phyloP scores from a whole-genome alignment of 257 asterid species.

The Solanum lycopersicoides region DNA sequence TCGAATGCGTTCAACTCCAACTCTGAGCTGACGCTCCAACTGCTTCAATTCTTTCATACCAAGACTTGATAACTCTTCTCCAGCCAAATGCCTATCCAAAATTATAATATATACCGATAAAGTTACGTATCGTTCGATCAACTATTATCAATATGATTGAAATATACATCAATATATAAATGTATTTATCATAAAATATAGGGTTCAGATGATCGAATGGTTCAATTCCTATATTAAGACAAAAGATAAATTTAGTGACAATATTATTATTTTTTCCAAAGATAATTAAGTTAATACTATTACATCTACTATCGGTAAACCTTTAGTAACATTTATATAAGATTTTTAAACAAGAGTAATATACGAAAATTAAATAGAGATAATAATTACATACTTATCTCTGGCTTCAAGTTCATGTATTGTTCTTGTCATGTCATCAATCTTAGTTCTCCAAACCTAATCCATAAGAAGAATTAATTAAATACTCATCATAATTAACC shows the following conservation, averaged over 20 bases:
- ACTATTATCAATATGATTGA: no score
- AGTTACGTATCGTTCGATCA: no score
- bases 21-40: conserved; percentile 42
- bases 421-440: conserved; percentile 35
- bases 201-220: not conserved
- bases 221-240: no score
- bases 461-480: not conserved
- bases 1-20: conserved; percentile 53
- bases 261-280: no score
- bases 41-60: conserved; percentile 57
- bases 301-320: no score
- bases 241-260: no score
- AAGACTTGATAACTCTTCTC: conserved; percentile 36
- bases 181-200: not conserved
- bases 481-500: not conserved
- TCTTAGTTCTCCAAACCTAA: conserved; percentile 45
- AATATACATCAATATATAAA: no score
- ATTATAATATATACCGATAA: no score
- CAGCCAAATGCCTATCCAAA: conserved; percentile 39
- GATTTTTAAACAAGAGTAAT: not conserved
- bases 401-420: conserved; percentile 40
- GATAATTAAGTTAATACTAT: not conserved
- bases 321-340: no score
- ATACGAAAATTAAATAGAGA: not conserved
- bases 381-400: conserved; percentile 16